phyloP scores from a whole-genome alignment of 2,329 filamentous ascomycete species.

The Parasarocladium wereldwijsianum region DNA sequence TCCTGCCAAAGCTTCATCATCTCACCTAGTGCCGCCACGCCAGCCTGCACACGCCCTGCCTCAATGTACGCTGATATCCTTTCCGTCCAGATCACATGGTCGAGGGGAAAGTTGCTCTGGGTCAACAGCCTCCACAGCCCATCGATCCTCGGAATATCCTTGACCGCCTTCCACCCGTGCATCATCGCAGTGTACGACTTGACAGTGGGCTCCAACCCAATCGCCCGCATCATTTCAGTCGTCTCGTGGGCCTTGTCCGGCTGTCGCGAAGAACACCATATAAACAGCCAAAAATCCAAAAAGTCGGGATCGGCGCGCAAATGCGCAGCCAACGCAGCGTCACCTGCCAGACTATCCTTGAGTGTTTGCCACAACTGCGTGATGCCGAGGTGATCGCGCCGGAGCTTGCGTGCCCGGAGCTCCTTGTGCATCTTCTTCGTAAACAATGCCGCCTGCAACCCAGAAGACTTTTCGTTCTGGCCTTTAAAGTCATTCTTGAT shows the following conservation, averaged over 20 bases:
- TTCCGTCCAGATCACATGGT: conserved; percentile 53
- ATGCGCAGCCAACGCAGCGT: conserved; percentile 11
- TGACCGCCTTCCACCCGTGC: conserved; percentile 48
- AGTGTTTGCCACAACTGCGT: conserved; percentile 20
- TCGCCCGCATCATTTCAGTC: conserved; percentile 25
- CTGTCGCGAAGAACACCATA: conserved; percentile 21
- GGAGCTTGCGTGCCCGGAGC: conserved; percentile 14
- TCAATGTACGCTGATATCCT: conserved; percentile 52
- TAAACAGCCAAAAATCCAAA: conserved; percentile 24
- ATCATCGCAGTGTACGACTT: conserved; percentile 63
- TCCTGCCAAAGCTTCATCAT: conserved; percentile 47
- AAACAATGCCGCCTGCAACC: conserved; percentile 10
- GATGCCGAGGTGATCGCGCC: conserved; percentile 15
- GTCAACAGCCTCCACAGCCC: conserved; percentile 53
- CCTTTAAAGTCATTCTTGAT: no score
- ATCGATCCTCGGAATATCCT: conserved; percentile 44
- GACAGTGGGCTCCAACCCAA: conserved; percentile 42
- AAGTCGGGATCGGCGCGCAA: conserved; percentile 19
- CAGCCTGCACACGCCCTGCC: conserved; percentile 34
- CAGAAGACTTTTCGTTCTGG: no score
- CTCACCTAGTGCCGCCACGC: conserved; percentile 49
- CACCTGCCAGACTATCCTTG: conserved; percentile 10
- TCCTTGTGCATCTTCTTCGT: conserved; percentile 14
- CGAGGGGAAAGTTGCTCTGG: conserved; percentile 41
- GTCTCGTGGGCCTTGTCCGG: conserved; percentile 17